phyloP scores from a whole-genome alignment of 495 filamentous ascomycete genomes.

The Echria macrotheca region DNA sequence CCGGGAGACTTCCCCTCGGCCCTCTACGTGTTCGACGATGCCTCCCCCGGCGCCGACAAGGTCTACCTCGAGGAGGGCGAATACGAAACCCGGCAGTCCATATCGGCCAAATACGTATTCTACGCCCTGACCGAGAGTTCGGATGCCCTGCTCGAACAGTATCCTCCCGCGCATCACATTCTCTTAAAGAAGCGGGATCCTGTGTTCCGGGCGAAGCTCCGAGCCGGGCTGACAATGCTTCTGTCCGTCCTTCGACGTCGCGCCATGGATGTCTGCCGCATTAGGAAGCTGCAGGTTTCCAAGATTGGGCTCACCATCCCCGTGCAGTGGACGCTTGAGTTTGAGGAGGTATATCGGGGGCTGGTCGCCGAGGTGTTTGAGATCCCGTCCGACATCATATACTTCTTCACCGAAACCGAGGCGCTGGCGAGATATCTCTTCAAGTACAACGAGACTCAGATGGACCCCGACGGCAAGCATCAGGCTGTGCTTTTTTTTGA shows the following conservation, averaged over 20 bases:
- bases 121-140: background rate
- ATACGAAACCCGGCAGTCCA: background rate
- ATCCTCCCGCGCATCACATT: background rate
- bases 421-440: constrained; percentile 5
- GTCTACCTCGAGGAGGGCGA: background rate
- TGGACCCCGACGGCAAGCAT: background rate
- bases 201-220: background rate
- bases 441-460: background rate
- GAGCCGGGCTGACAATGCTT: background rate
- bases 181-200: background rate
- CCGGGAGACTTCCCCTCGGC: constrained; percentile 3
- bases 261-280: background rate
- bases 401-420: constrained; percentile 8
- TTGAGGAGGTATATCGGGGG: constrained; percentile 1
- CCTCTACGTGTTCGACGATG: background rate
- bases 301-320: constrained; percentile 4
- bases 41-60: background rate
- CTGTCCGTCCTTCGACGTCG: background rate
- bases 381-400: background rate
- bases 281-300: background rate
- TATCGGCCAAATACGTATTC: constrained; percentile 5
- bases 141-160: constrained; percentile 2
- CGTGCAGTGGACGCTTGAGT: constrained; percentile 8
- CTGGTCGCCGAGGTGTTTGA: background rate
- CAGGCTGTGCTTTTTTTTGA: constrained; percentile 4